Base-by-base conservation (phyloP, 2,329 filamentous ascomycete genomes). In the Onygenales sp. region DNA sequence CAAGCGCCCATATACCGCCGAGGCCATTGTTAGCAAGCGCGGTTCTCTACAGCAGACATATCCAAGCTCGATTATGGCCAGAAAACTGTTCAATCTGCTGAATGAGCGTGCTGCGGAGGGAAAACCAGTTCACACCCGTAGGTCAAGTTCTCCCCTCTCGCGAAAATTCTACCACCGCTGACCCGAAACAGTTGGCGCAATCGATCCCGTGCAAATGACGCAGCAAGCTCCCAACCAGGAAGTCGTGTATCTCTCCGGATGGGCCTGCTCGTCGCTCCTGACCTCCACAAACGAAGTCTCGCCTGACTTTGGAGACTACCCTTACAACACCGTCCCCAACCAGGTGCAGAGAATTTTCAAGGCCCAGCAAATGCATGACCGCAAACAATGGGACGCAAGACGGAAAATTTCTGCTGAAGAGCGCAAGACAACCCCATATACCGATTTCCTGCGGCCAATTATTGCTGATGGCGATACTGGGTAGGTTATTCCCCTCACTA, bases 151-250 rank as follows among this genome's bases (percentile, higher is more conserved):
- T 48, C 52, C 33, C 60, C 61, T 32, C 41, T 46, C 17, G 47
- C 7, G n/a, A 33, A 36, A 11, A 14, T 54, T 32, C 43, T 36
- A 36, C 10, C 27, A 17, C 10, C 14, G 17, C 48, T 41, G 53
- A 63, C 55, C 41, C 39, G 17, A n/a, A 17, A 43, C 51, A 92
- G 88, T 98, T 87, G 93, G 93, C 62, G 93, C 91, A 56, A 94
- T 98, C 72, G 93, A 98, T 67, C 93, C 93, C n/a, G 84, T 97
- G 9, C 93, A 98, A 74, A 97, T 98, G 93, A 95, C 93, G 48
- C 93, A 98, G 71, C 93, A 97, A 75, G 93, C 93, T 13, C 82
- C 88, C 5, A 88, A 97, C 73, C 93, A 97, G 69, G 92, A 98
- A 69, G 87, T 96, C 14, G 80, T 98, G 45, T 98, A 98, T 72